phyloP scores from a whole-genome alignment of 345 rosid species.

The Citrus glauca region DNA sequence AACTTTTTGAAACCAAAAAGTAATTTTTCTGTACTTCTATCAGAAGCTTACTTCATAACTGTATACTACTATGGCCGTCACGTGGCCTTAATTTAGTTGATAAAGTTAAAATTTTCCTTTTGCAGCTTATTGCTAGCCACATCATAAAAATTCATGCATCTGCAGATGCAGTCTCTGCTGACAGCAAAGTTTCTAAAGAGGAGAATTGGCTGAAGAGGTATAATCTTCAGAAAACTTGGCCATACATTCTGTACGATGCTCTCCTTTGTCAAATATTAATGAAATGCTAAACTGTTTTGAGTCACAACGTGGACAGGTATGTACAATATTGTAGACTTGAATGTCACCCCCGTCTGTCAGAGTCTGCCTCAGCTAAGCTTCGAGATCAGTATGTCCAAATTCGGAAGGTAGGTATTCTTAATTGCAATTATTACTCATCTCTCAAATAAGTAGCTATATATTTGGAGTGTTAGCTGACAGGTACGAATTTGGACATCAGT shows the following conservation, averaged over 20 bases:
- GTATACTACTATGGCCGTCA: neutral
- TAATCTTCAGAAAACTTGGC: neutral
- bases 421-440: neutral
- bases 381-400: slow-evolving; percentile 79
- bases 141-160: slow-evolving; percentile 94
- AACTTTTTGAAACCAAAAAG: neutral
- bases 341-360: slow-evolving; percentile 85
- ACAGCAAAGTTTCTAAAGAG: slow-evolving; percentile 59
- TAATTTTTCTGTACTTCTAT: neutral
- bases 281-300: slow-evolving; percentile 19
- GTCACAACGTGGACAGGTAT: slow-evolving; percentile 44
- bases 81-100: neutral
- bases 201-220: slow-evolving; percentile 96
- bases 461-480: neutral
- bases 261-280: slow-evolving; percentile 4
- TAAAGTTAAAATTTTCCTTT: slow-evolving; percentile 9
- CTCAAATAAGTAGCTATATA: neutral
- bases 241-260: neutral
- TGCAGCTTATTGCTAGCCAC: slow-evolving; percentile 87
- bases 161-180: slow-evolving; percentile 54
- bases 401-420: slow-evolving; percentile 79
- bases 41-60: neutral
- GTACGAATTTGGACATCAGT: too few relatives aligned
- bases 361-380: slow-evolving; percentile 63
- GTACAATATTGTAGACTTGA: slow-evolving; percentile 77